Base-by-base conservation (phyloP, 108 stramenopile genomes). In the Fragilariopsis cylindrus region DNA sequence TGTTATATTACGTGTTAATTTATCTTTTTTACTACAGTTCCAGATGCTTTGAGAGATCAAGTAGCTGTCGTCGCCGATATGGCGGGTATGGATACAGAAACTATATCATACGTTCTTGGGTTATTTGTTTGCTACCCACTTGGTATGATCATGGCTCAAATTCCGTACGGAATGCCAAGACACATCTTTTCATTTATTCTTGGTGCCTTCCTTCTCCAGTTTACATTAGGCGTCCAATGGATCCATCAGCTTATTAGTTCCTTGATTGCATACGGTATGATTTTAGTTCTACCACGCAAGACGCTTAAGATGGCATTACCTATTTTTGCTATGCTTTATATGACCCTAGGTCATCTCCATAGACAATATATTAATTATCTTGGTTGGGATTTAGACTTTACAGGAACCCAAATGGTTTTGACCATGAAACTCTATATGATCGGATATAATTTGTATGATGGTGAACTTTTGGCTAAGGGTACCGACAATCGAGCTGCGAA, bases 391-490 rank as follows among this genome's bases (percentile, higher is more conserved):
- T 84, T 98, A 70, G 98, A 98, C 73, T 98, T 98, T 70, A 97
- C 98, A 30, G 95, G 96, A 8, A 81, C 89, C 48, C 98, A 98
- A 82, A 96, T 95, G 96, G 95, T 97, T 44, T 79, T 98, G 55
- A 97, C 97, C 50, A 96, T 96, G 87, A 98, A 98, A 80, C 88
- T 98, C 3, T 97, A 94, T 80, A 92, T 95, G 83, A 88, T 97
- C 47, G 96, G 94, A n/a, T 98, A 89, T 92, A 98, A 98, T 74
- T 80, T 98, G 44, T 95, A 93, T 70, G 98, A 98, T 62, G 97
- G 97, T 46, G 89, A 95, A 58, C 70, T 87, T 7, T 63, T 90
- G 75, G 82, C 77, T 49, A 72, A 84, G 55, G 91, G 89, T 18
- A 89, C 83, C 60, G 84, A 71, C 15, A 75, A 83, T 47, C 78